Evolutionary conservation across 768 basidiomycete species (phyloP).

Genomic region (Termitomyces sp.): DNA sequence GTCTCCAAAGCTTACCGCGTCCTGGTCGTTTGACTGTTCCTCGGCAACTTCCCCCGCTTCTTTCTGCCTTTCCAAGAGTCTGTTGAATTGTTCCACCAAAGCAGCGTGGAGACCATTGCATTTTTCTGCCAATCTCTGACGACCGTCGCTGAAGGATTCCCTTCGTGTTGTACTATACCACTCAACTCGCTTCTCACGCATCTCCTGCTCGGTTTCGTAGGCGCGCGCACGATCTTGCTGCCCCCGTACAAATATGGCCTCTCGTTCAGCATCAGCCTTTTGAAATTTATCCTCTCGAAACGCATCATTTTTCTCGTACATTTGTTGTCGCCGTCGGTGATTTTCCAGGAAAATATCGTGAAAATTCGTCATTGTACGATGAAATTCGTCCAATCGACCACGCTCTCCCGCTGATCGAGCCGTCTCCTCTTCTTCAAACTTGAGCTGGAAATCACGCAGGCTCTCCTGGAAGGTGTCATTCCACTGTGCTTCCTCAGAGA

Average conservation of each 20-base stretch:
- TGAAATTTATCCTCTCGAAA: conserved; percentile 1
- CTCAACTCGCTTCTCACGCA: neutral
- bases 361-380: neutral
- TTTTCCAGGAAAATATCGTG: neutral
- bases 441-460: neutral
- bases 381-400: neutral
- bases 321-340: neutral
- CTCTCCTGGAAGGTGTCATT: neutral
- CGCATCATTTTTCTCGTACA: neutral
- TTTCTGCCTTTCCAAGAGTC: neutral
- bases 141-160: neutral
- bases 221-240: neutral
- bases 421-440: neutral
- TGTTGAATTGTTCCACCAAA: neutral
- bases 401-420: neutral
- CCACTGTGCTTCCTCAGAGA: neutral
- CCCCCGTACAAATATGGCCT: neutral
- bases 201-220: neutral
- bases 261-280: neutral
- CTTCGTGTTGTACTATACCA: neutral
- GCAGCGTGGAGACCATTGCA: neutral
- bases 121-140: neutral
- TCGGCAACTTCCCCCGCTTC: neutral
- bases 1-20: neutral
- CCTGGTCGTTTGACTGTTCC: neutral